phyloP scores from a whole-genome alignment of 108 stramenopile species.

The Skeletonema costatum region DNA sequence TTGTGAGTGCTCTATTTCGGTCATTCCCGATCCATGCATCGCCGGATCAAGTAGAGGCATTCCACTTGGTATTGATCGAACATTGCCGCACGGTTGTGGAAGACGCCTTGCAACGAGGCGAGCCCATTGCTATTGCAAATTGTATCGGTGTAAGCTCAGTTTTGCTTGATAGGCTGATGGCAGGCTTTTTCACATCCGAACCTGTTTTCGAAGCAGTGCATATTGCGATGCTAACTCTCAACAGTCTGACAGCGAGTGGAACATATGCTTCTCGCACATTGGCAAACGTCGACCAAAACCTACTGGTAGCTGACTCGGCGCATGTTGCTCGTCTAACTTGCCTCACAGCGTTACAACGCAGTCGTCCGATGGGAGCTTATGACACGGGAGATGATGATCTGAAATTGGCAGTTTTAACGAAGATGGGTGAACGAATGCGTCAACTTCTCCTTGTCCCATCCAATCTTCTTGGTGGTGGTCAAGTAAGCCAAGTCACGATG shows the following conservation, averaged over 20 bases:
- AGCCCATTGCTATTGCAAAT: constrained; percentile 72
- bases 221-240: constrained; percentile 56
- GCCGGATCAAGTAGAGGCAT: constrained; percentile 81
- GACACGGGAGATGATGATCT: constrained; percentile 73
- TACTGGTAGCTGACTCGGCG: constrained; percentile 76
- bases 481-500: constrained; percentile 7
- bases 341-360: constrained; percentile 61
- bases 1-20: constrained; percentile 69
- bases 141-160: constrained; percentile 80
- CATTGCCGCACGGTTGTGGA: constrained; percentile 67
- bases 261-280: constrained; percentile 60
- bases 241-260: constrained; percentile 59
- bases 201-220: constrained; percentile 61
- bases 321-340: constrained; percentile 77
- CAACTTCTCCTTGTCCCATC: constrained; percentile 75
- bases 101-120: constrained; percentile 78
- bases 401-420: constrained; percentile 57
- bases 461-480: constrained; percentile 41
- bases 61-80: constrained; percentile 80
- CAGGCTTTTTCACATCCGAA: constrained; percentile 80
- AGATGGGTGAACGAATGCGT: constrained; percentile 57
- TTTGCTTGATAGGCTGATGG: constrained; percentile 74
- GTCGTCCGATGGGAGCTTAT: constrained; percentile 57
- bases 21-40: constrained; percentile 85
- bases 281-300: constrained; percentile 56